Base-by-base conservation (phyloP, 2,329 filamentous ascomycete genomes). In the Didymella pinodella region DNA sequence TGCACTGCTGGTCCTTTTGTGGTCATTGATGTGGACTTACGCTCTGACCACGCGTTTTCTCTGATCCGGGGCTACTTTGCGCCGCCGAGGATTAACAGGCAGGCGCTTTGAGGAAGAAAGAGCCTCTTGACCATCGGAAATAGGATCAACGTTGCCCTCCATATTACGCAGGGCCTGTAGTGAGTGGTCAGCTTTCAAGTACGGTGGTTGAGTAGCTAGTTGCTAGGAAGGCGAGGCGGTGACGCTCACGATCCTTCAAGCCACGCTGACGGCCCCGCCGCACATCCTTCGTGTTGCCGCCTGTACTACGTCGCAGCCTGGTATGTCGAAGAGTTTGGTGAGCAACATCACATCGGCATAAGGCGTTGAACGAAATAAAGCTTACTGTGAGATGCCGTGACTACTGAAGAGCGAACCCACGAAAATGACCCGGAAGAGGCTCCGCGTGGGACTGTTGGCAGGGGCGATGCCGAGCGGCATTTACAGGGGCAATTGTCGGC, bases 1-100 rank as follows among this genome's bases (percentile, higher is more conserved):
- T 50, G 5, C 12, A 32, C 2, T 48, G 34, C 43, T 40, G 22
- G 25, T 12, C 3, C 4, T 8, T 44, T 20, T 8, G 12, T 10
- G 31, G 46, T 29, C 20, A 7, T 34, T 36, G 43, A 14, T 48
- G 25, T 16, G 7, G 20, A 48, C 59, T 48, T 58, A 65, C 63
- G 63, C 63, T 49, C 57, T 58, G 16, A 54, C 60, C 31, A 65
- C 63, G 20, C 60, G 57, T 46, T 63, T 65, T 25, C 63, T 41
- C 38, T 61, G 41, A 18, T 61, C 63, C 3, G 60, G 60, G 16
- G 54, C 54, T 18, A 65, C 63, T 46, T 65, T 65, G 43, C 56
- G 60, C 40, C 60, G 54, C 11, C 63, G 60, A 43, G 57, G 60
- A 51, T 65, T 63, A 26, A 65, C 63, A 32, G 63, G 63, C n/a